Evolutionary conservation across 768 basidiomycete genomes (phyloP).

Genomic region (Mycena vulgaris): DNA sequence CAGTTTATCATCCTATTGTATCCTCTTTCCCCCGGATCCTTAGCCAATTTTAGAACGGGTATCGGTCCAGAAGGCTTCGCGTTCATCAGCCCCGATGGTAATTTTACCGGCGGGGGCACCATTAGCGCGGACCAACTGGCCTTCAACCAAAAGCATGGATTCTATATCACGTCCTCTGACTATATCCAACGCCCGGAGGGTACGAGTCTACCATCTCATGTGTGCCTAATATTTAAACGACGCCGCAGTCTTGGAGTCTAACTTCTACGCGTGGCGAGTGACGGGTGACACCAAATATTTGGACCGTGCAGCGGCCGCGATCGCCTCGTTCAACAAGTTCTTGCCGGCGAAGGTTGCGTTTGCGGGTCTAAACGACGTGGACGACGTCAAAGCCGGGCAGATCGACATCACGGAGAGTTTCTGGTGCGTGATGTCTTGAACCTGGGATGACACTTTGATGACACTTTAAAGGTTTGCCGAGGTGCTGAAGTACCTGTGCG

Average conservation of each 20-base stretch:
- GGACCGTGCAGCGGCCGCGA: conserved; percentile 58
- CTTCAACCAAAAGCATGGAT: conserved; percentile 76
- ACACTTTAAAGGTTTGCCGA: conserved; percentile 15
- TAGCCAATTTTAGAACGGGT: conserved; percentile 67
- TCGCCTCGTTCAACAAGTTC: conserved; percentile 58
- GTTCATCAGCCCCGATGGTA: conserved; percentile 75
- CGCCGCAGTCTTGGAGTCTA: conserved; percentile 39
- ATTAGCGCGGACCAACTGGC: conserved; percentile 56
- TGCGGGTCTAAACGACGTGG: conserved; percentile 58
- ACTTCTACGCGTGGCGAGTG: conserved; percentile 71
- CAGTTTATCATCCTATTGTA: conserved; percentile 56
- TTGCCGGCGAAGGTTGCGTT: conserved; percentile 50
- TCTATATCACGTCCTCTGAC: conserved; percentile 68
- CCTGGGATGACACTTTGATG: conserved; percentile 40
- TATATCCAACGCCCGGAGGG: conserved; percentile 80
- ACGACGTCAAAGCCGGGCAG: conserved; percentile 38
- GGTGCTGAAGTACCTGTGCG: conserved; percentile 34
- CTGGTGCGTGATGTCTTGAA: conserved; percentile 63
- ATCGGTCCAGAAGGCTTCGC: conserved; percentile 84
- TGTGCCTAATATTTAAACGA: too few species aligned
- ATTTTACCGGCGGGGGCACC: conserved; percentile 65
- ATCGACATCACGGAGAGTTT: conserved; percentile 65
- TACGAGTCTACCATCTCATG: background rate
- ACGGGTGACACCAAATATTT: conserved; percentile 65
- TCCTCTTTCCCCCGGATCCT: background rate